These are phyloP conservation scores for Bombardia bombarda DNA, from an alignment of 495 filamentous ascomycete species.

Conservation along the genomic window DNA sequence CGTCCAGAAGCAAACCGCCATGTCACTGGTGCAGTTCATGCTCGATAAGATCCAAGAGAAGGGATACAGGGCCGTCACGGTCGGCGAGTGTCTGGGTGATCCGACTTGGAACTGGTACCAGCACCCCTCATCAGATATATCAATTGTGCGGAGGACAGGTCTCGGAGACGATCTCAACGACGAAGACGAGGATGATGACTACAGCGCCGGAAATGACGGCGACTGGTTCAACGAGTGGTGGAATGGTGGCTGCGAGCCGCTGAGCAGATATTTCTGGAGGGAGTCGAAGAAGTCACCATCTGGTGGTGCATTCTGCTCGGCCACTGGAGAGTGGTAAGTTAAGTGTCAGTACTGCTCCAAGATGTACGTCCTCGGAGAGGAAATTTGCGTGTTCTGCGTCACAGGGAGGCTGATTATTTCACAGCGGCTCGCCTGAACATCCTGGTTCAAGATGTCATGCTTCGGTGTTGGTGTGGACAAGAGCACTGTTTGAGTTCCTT, in stretches of 20 bases:
- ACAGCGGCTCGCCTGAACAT: neutral
- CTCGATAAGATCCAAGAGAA: slow-evolving; percentile 13
- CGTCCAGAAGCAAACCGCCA: slow-evolving; percentile 29
- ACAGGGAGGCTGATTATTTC: neutral
- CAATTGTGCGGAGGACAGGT: neutral
- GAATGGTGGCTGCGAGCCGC: neutral
- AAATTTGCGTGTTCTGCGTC: too few species aligned
- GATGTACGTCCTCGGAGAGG: too few species aligned
- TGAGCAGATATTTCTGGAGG: neutral
- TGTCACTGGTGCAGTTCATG: slow-evolving; percentile 21
- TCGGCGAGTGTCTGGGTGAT: slow-evolving; percentile 56
- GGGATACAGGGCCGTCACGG: slow-evolving; percentile 38
- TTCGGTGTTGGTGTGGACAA: neutral
- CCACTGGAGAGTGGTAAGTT: too few species aligned
- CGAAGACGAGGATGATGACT: neutral
- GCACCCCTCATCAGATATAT: neutral
- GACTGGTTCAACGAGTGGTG: neutral
- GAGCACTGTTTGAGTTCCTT: slow-evolving; percentile 1
- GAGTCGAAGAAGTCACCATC: neutral
- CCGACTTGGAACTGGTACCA: slow-evolving; percentile 54
- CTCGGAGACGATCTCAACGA: neutral
- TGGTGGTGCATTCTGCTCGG: neutral
- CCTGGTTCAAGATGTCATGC: neutral
- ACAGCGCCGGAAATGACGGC: too few species aligned
- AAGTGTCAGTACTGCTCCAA: too few species aligned